phyloP scores from a whole-genome alignment of 129 eudicot genomes.

The Helianthus tuberosus region DNA sequence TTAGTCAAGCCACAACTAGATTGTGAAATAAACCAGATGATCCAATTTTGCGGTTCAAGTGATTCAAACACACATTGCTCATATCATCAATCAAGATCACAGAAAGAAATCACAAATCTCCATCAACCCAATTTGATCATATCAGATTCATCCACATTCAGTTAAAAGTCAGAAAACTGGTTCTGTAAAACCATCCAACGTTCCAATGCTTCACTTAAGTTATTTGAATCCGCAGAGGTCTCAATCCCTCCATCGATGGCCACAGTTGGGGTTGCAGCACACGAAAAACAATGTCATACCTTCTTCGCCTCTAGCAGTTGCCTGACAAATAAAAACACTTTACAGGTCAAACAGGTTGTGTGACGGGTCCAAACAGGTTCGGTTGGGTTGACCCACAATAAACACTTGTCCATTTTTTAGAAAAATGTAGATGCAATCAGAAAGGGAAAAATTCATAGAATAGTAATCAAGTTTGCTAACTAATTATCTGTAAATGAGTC shows the following conservation, averaged over 20 bases:
- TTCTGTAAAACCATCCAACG: conserved; percentile 3
- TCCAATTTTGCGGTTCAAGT: background rate
- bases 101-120: background rate
- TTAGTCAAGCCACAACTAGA: background rate
- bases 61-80: conserved; percentile 3
- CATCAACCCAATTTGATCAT: conserved; percentile 5
- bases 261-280: conserved; percentile 87
- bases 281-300: conserved; percentile 97
- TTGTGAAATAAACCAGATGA: background rate
- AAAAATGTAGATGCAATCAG: background rate
- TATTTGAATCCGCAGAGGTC: background rate
- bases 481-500: background rate
- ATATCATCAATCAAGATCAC: conserved; percentile 20
- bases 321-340: conserved; percentile 44
- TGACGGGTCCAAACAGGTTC: background rate
- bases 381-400: background rate
- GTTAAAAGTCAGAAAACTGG: background rate
- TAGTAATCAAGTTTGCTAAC: too few species aligned
- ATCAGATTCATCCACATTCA: background rate
- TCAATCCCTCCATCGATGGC: conserved; percentile 92
- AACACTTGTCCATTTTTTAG: background rate
- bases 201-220: background rate
- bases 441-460: background rate
- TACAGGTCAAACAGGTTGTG: background rate
- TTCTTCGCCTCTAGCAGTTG: conserved; percentile 93